A percentile compares a stretch with the other conserved stretches of the same genome.
phyloP scores from a whole-genome alignment of 2,329 filamentous ascomycete species.

The Paraphoma sp. region DNA sequence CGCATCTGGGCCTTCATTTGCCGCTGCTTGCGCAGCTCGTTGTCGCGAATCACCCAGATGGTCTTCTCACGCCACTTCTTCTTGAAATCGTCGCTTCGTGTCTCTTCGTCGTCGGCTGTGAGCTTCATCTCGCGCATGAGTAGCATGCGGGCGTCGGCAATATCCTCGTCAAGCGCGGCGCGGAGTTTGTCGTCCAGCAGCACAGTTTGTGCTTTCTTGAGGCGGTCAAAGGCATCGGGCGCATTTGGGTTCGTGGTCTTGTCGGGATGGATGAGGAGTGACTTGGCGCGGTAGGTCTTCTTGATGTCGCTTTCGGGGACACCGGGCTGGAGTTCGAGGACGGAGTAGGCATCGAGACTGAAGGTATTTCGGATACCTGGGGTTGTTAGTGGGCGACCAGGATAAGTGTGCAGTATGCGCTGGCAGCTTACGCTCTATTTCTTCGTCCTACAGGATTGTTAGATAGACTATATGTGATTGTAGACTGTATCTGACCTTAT shows the following conservation, averaged over 20 bases:
- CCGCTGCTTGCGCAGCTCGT: slow-evolving; percentile 81
- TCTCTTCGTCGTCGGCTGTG: slow-evolving; percentile 85
- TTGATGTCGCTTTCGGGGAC: slow-evolving; percentile 98
- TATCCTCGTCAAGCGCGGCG: slow-evolving; percentile 86
- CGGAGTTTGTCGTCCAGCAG: slow-evolving; percentile 95
- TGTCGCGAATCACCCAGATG: slow-evolving; percentile 87
- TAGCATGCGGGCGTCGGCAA: slow-evolving; percentile 93
- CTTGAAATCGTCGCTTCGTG: slow-evolving; percentile 83
- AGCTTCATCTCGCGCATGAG: slow-evolving; percentile 94
- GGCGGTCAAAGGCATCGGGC: slow-evolving; percentile 93
- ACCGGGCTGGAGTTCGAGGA: slow-evolving; percentile 93
- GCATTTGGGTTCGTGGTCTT: slow-evolving; percentile 91
- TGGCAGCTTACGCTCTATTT: slow-evolving; percentile 75
- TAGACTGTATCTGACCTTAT: slow-evolving; percentile 66
- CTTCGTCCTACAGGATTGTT: slow-evolving; percentile 71
- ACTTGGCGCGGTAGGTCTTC: slow-evolving; percentile 91
- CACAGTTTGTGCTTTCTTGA: slow-evolving; percentile 92
- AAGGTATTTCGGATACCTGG: slow-evolving; percentile 82
- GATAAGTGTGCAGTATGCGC: not conserved
- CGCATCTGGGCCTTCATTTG: slow-evolving; percentile 95
- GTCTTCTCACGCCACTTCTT: slow-evolving; percentile 90
- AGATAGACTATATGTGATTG: slow-evolving; percentile 7
- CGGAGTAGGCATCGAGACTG: slow-evolving; percentile 83
- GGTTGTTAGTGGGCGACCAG: slow-evolving; percentile 1
- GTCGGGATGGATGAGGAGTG: slow-evolving; percentile 98